Percentiles rank a stretch among this genome's conserved stretches.
Conservation (phyloP, 1,284 basidiomycete species). For the Leccinum ponderosum region DNA sequence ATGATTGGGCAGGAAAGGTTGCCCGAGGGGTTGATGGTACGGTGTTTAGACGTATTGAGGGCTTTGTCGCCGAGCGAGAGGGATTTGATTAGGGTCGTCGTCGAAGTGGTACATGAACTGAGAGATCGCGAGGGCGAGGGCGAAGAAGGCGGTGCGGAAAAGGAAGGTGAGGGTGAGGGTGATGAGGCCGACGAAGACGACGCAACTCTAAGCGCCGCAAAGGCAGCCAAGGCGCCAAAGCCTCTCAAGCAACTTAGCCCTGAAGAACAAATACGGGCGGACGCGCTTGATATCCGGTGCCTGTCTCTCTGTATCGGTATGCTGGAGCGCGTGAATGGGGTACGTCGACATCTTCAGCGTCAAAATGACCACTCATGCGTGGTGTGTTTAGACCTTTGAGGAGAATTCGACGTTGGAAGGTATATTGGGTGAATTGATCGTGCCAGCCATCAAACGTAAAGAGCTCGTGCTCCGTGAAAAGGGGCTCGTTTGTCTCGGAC, state of each 20-base stretch:
- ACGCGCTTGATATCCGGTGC: conserved; percentile 80
- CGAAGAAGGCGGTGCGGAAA: conserved; percentile 25
- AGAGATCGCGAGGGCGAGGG: conserved; percentile 58
- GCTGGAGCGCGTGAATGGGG: conserved; percentile 89
- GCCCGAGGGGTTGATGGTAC: conserved; percentile 77
- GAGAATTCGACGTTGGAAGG: conserved; percentile 95
- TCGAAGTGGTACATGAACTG: conserved; percentile 90
- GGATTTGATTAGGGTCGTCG: conserved; percentile 92
- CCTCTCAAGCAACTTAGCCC: conserved; percentile 49
- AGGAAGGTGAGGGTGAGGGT: conserved; percentile 25
- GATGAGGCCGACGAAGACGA: conserved; percentile 23
- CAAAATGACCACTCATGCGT: background rate
- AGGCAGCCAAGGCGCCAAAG: conserved; percentile 15
- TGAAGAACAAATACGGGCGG: conserved; percentile 60
- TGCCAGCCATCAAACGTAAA: conserved; percentile 89
- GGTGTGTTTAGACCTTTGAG: conserved; percentile 68
- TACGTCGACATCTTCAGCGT: conserved; percentile 39
- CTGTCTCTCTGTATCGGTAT: conserved; percentile 89
- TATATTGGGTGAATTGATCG: conserved; percentile 85
- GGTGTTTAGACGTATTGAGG: conserved; percentile 85
- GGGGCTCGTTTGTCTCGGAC: conserved; percentile 82
- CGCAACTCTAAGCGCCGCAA: conserved; percentile 3
- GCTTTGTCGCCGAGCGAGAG: conserved; percentile 84
- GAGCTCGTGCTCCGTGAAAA: conserved; percentile 84
- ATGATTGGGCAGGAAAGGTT: conserved; percentile 86